Evolutionary conservation across 805 yeast species (phyloP).

Genomic region (Candida tibetensis): DNA sequence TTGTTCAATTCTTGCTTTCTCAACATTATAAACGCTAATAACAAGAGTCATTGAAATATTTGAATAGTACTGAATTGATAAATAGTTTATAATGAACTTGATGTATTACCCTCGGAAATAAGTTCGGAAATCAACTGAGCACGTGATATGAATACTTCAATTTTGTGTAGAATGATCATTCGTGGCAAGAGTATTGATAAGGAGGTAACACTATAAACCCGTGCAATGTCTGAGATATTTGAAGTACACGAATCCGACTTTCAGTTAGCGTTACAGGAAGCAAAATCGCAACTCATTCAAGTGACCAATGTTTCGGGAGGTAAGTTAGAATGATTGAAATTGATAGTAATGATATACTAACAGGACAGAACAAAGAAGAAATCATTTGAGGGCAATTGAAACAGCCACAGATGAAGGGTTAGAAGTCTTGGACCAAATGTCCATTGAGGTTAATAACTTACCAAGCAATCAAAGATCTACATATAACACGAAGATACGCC

Average conservation of each 20-base stretch:
- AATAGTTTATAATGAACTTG: too few relatives aligned
- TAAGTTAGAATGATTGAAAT: slow-evolving; percentile 15
- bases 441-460: slow-evolving; percentile 77
- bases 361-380: slow-evolving; percentile 47
- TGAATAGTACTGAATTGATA: too few relatives aligned
- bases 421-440: slow-evolving; percentile 83
- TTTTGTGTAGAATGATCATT: neutral
- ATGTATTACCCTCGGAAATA: too few relatives aligned
- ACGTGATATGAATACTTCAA: too few relatives aligned
- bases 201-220: neutral
- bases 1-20: too few relatives aligned
- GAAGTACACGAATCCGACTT: slow-evolving; percentile 68
- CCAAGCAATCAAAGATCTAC: slow-evolving; percentile 72
- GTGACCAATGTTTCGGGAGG: slow-evolving; percentile 49
- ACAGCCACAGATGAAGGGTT: slow-evolving; percentile 73
- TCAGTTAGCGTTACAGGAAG: slow-evolving; percentile 66
- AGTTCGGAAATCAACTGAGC: too few relatives aligned
- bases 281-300: slow-evolving; percentile 60
- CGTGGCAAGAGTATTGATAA: neutral
- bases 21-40: too few relatives aligned
- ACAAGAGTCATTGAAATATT: too few relatives aligned
- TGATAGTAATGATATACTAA: slow-evolving; percentile 15
- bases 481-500: slow-evolving; percentile 73
- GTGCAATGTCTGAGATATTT: slow-evolving; percentile 51
- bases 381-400: slow-evolving; percentile 58